Evolutionary conservation across 2,329 filamentous ascomycete species (phyloP).

Genomic region (Meredithiella fracta): DNA sequence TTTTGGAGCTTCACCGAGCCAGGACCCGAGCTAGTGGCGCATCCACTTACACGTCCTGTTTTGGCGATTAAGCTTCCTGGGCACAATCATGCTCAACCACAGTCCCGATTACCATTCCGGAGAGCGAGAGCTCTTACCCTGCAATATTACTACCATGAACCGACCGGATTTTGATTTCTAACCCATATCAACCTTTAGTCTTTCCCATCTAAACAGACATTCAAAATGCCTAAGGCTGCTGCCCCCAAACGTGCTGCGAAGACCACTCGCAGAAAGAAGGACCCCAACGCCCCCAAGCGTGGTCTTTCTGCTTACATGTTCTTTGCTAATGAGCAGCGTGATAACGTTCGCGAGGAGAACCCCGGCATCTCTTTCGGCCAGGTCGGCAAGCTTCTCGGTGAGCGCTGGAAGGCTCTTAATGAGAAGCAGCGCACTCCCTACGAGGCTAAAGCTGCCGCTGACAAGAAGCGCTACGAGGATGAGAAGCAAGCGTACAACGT

Average conservation of each 20-base stretch:
- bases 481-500: conserved; percentile 93
- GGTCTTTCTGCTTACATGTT: conserved; percentile 99
- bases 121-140: no score
- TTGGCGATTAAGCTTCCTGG: conserved; percentile 3
- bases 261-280: conserved; percentile 45
- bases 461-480: conserved; percentile 99
- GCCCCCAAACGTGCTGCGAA: conserved; percentile 37
- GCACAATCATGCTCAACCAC: neutral
- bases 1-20: neutral
- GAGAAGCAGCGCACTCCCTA: conserved; percentile 89
- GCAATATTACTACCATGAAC: no score
- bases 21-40: conserved; percentile 1
- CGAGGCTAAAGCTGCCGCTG: conserved; percentile 85
- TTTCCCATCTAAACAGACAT: conserved; percentile 3
- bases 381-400: conserved; percentile 94
- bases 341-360: conserved; percentile 96
- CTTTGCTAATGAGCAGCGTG: conserved; percentile 98
- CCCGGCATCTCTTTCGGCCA: conserved; percentile 94
- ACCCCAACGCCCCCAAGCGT: conserved; percentile 97
- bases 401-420: conserved; percentile 94
- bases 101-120: neutral
- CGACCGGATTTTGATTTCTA: no score
- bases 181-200: neutral
- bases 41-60: conserved; percentile 10
- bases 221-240: conserved; percentile 41